A percentile compares a stretch with the other conserved stretches of the same genome.
Conservation (phyloP, 345 rosid genomes). For the Abelmoschus esculentus region DNA sequence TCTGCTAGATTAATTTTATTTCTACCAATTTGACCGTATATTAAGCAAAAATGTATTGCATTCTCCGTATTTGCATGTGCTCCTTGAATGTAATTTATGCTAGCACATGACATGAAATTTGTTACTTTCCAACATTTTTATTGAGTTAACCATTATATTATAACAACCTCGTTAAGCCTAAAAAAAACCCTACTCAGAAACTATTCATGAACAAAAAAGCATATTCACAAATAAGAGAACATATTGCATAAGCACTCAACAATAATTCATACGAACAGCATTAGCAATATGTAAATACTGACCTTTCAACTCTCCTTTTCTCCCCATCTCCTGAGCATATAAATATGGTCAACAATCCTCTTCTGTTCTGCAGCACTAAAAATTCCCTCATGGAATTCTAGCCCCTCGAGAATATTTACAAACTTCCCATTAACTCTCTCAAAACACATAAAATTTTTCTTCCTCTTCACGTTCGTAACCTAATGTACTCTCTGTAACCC, state of each 20-base stretch:
- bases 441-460: constrained; percentile 52
- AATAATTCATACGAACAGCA: neutral
- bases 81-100: neutral
- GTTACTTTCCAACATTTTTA: neutral
- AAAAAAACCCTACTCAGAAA: no score
- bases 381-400: constrained; percentile 70
- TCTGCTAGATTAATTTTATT: neutral
- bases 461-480: constrained; percentile 62
- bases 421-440: constrained; percentile 65
- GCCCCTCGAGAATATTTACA: constrained; percentile 69
- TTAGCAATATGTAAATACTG: constrained; percentile 7
- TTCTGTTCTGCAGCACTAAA: constrained; percentile 95
- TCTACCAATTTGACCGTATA: neutral
- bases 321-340: constrained; percentile 53
- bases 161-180: neutral
- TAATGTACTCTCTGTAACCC: constrained; percentile 60
- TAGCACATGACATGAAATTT: neutral
- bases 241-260: neutral
- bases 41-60: neutral
- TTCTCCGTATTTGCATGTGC: neutral
- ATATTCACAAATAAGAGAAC: neutral
- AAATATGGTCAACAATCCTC: constrained; percentile 60
- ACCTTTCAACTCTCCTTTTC: constrained; percentile 70
- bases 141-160: neutral
- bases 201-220: neutral